Evolutionary conservation across 805 yeast species (phyloP).

Genomic region (Kodamaea leandrae): DNA sequence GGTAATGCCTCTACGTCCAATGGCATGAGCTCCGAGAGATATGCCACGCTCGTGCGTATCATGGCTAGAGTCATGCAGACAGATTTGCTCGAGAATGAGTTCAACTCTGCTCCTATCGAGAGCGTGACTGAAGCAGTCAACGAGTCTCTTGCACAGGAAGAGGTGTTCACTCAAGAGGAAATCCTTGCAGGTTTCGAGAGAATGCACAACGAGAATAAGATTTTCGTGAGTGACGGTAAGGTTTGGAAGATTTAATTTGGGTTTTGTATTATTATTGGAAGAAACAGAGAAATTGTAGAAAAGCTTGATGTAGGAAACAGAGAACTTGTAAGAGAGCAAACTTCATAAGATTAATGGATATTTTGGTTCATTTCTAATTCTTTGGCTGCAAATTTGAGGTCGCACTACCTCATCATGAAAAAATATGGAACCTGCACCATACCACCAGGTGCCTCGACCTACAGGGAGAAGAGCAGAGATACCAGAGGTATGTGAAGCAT

Average conservation of each 20-base stretch:
- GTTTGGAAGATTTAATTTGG: slow-evolving; percentile 31
- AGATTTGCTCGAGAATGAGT: slow-evolving; percentile 31
- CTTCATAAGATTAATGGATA: too few species aligned
- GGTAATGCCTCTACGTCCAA: slow-evolving; percentile 17
- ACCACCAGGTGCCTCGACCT: slow-evolving; percentile 6
- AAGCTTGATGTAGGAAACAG: too few species aligned
- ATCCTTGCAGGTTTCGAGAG: slow-evolving; percentile 29
- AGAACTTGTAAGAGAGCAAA: too few species aligned
- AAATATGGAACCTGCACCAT: slow-evolving; percentile 9
- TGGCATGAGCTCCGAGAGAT: slow-evolving; percentile 33
- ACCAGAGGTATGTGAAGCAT: too few species aligned
- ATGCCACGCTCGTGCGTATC: slow-evolving; percentile 25
- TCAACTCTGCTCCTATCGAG: slow-evolving; percentile 32
- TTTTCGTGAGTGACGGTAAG: slow-evolving; percentile 39
- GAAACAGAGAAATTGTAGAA: not conserved
- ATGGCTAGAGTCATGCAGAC: slow-evolving; percentile 33
- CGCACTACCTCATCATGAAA: slow-evolving; percentile 4
- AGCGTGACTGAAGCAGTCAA: slow-evolving; percentile 32
- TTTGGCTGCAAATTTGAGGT: slow-evolving; percentile 6
- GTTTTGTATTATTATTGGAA: not conserved
- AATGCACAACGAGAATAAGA: slow-evolving; percentile 36
- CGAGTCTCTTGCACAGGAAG: slow-evolving; percentile 39
- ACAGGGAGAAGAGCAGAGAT: not conserved
- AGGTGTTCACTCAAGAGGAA: slow-evolving; percentile 30
- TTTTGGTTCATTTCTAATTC: not conserved